Percentiles rank a stretch among this genome's conserved stretches.
These are phyloP conservation scores for Atalantia buxifolia DNA, from an alignment of 345 rosid species.

Conservation along the genomic window DNA sequence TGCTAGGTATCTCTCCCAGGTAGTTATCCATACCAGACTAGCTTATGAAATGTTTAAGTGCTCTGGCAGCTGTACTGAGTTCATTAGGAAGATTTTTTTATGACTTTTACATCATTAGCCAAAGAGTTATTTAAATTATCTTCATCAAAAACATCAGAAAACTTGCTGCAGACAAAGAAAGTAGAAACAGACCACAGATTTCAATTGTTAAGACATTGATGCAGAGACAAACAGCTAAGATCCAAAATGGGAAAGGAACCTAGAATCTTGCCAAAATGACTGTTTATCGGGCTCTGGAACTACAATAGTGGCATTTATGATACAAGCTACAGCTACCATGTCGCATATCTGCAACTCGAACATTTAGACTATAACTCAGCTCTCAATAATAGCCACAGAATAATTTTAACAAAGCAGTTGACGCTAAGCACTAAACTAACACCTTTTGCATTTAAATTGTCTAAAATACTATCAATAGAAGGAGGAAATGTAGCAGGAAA, in stretches of 20 bases:
- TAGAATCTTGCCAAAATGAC: constrained; percentile 91
- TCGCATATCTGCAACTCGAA: constrained; percentile 74
- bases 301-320: constrained; percentile 88
- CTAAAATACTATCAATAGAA: not conserved
- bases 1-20: constrained; percentile 61
- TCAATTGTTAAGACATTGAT: not conserved
- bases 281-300: constrained; percentile 82
- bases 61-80: constrained; percentile 41
- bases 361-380: not conserved
- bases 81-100: constrained; percentile 73
- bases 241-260: constrained; percentile 35
- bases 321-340: constrained; percentile 93
- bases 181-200: constrained; percentile 6
- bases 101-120: constrained; percentile 62
- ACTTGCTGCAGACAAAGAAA: constrained; percentile 57
- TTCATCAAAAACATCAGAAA: constrained; percentile 88
- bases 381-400: not conserved
- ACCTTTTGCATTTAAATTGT: not conserved
- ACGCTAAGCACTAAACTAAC: not conserved
- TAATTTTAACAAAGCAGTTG: not conserved
- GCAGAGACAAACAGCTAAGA: not conserved
- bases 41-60: constrained; percentile 75
- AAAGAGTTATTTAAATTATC: constrained; percentile 62
- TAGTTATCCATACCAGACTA: constrained; percentile 87
- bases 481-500: not conserved